phyloP scores from a whole-genome alignment of 257 asterid species.

The Forsythia viridissima region DNA sequence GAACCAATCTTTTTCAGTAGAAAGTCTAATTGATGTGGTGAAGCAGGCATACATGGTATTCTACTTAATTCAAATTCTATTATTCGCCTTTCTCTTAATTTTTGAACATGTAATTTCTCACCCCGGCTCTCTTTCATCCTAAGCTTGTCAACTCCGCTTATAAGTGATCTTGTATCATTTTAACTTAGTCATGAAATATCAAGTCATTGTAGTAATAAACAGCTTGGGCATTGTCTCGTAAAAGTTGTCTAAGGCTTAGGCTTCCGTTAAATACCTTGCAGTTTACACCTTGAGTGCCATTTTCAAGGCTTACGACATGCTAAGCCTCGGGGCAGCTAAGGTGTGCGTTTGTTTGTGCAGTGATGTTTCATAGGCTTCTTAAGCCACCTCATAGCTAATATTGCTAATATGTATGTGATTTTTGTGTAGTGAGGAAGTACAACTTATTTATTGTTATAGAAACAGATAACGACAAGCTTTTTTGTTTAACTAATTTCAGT shows the following conservation, averaged over 20 bases:
- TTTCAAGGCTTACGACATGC: not conserved
- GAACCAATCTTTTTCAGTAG: conserved; percentile 85
- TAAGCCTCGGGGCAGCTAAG: not conserved
- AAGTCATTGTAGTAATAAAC: not conserved
- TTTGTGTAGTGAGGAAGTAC: conserved; percentile 65
- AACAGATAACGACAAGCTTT: conserved; percentile 64
- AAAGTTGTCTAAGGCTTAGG: not conserved
- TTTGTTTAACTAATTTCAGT: conserved; percentile 80
- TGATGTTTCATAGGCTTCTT: not conserved
- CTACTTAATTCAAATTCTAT: not conserved
- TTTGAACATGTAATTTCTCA: conserved; percentile 4
- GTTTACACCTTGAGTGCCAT: not conserved
- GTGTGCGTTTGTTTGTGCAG: not conserved
- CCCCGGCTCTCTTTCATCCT: not conserved
- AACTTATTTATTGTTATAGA: conserved; percentile 67
- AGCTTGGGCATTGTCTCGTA: not conserved
- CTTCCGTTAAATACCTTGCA: too few relatives aligned
- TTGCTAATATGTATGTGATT: not conserved
- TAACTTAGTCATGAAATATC: not conserved
- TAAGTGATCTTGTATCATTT: not conserved
- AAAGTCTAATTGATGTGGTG: conserved; percentile 64
- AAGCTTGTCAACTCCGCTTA: not conserved
- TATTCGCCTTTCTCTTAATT: not conserved
- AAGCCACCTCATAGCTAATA: not conserved
- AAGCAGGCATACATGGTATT: conserved; percentile 53